phyloP scores from a whole-genome alignment of 495 filamentous ascomycete genomes.

The Penicillium steckii region DNA sequence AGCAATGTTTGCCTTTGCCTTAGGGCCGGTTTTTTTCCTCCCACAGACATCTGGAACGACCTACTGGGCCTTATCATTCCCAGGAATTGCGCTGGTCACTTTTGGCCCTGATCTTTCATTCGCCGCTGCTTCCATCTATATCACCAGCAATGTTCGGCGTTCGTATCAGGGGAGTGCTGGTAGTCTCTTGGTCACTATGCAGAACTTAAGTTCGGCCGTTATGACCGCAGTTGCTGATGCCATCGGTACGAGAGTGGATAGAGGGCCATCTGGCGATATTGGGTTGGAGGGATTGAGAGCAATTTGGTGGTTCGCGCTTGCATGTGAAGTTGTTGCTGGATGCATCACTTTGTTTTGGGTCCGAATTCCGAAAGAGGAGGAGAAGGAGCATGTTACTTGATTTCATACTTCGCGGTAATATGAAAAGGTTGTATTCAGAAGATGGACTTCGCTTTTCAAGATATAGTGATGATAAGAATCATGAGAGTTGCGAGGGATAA shows the following conservation, averaged over 20 bases:
- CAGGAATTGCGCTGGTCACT: conserved; percentile 29
- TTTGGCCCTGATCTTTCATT: conserved; percentile 36
- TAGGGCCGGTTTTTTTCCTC: conserved; percentile 35
- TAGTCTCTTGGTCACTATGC: conserved; percentile 34
- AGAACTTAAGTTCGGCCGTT: conserved; percentile 39
- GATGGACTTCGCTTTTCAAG: too few relatives aligned
- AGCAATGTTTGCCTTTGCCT: conserved; percentile 32
- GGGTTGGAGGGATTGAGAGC: conserved; percentile 42
- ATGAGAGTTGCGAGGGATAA: too few relatives aligned
- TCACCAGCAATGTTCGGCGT: conserved; percentile 31
- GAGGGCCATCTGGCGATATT: conserved; percentile 32
- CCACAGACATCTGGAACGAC: conserved; percentile 27
- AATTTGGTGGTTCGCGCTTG: conserved; percentile 51
- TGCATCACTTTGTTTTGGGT: conserved; percentile 41
- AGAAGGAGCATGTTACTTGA: conserved; percentile 49
- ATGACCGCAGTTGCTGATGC: conserved; percentile 45
- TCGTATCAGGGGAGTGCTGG: conserved; percentile 37
- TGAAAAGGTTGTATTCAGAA: too few relatives aligned
- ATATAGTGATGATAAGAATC: too few relatives aligned
- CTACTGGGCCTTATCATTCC: conserved; percentile 33
- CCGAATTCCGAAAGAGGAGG: conserved; percentile 47
- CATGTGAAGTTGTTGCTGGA: conserved; percentile 34
- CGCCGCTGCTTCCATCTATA: conserved; percentile 35
- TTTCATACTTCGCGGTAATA: neutral
- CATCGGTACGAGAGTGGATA: conserved; percentile 42